Conservation (phyloP, 2,329 filamentous ascomycete species). For the Penicillium occitanis region DNA sequence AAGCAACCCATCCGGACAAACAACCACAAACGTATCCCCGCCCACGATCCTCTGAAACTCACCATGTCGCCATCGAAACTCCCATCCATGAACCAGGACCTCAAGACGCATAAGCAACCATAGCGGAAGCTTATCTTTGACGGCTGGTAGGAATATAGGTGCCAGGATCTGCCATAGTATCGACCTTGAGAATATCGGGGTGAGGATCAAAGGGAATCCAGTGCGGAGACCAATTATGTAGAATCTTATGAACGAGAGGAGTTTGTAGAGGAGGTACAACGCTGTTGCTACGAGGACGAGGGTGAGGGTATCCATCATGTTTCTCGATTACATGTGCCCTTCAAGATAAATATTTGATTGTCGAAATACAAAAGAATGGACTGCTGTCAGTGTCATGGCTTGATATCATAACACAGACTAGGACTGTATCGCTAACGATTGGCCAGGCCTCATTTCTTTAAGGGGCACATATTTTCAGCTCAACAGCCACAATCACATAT, state of each 20-base stretch:
- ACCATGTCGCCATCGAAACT: conserved; percentile 31
- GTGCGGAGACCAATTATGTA: conserved; percentile 29
- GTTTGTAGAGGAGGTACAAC: not conserved
- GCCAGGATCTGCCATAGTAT: conserved; percentile 32
- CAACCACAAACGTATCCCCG: conserved; percentile 34
- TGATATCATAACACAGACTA: too few relatives aligned
- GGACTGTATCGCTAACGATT: too few relatives aligned
- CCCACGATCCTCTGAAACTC: conserved; percentile 28
- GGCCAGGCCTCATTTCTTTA: not conserved
- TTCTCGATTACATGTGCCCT: not conserved
- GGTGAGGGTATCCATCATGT: not conserved
- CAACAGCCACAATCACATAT: not conserved
- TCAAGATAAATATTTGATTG: too few relatives aligned
- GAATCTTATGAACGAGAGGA: conserved; percentile 22
- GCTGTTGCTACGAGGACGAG: not conserved
- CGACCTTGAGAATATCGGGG: conserved; percentile 27
- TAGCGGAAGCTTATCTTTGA: conserved; percentile 27
- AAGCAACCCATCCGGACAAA: conserved; percentile 29
- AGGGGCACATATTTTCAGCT: not conserved
- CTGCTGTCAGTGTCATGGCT: not conserved
- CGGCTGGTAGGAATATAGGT: conserved; percentile 11
- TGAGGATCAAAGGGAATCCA: conserved; percentile 29
- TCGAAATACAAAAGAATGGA: too few relatives aligned
- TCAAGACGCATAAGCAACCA: conserved; percentile 29
- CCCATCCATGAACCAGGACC: conserved; percentile 34